A percentile compares a stretch with the other conserved stretches of the same genome.
These are phyloP conservation scores for Fraxinus cuspidata DNA, from an alignment of 257 asterid species.

Conservation along the genomic window DNA sequence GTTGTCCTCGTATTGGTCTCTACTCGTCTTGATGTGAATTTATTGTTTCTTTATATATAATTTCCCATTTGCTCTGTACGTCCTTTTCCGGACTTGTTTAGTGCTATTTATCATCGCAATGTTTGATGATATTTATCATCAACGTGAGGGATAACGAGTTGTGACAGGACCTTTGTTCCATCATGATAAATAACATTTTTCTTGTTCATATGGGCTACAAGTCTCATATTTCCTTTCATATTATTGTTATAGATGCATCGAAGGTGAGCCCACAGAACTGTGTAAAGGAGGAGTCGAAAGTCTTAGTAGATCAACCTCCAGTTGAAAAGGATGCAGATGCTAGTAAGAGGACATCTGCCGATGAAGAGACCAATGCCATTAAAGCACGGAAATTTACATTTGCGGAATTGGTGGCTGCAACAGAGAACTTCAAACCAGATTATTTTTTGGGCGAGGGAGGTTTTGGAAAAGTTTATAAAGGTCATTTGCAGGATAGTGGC, in stretches of 20 bases:
- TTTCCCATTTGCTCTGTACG: neutral
- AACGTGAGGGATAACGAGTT: no score
- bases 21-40: neutral
- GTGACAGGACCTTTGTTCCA: no score
- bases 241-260: constrained; percentile 13
- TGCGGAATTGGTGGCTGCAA: constrained; percentile 44
- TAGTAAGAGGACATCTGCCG: constrained; percentile 15
- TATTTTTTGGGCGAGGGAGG: constrained; percentile 78
- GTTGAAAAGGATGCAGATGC: neutral
- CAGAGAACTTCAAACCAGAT: constrained; percentile 54
- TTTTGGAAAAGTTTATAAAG: constrained; percentile 72
- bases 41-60: constrained; percentile 9
- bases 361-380: constrained; percentile 24
- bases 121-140: no score
- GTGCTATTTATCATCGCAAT: no score
- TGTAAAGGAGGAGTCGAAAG: constrained; percentile 22
- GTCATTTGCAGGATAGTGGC: constrained; percentile 45
- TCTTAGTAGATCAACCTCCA: constrained; percentile 4
- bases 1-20: neutral
- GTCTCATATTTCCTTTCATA: neutral
- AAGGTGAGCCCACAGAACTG: constrained; percentile 10
- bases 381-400: constrained; percentile 34
- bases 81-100: constrained; percentile 1
- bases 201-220: neutral
- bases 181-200: no score